Conservation (phyloP, 2,329 filamentous ascomycete species). For the Colletotrichum tropicale region DNA sequence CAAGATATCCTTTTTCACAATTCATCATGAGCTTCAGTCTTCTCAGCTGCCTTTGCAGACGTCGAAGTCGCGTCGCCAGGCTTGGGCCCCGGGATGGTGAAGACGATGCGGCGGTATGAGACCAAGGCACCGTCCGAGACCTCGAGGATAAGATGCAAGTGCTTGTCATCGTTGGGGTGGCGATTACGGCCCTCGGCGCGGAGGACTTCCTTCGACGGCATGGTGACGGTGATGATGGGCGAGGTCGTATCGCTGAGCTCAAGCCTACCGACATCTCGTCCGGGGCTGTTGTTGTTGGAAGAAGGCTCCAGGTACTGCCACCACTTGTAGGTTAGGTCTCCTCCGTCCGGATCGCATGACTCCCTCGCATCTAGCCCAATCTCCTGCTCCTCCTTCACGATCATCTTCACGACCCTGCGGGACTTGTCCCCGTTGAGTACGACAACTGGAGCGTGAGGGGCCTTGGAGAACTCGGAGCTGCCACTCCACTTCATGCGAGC, state of each 20-base stretch:
- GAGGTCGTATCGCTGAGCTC: background rate
- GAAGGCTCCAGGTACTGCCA: constrained; percentile 21
- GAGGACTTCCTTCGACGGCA: background rate
- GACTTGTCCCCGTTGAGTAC: constrained; percentile 24
- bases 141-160: constrained; percentile 7
- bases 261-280: background rate
- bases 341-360: constrained; percentile 23
- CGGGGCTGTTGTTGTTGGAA: constrained; percentile 6
- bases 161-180: background rate
- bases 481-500: constrained; percentile 22
- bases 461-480: background rate
- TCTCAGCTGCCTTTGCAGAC: background rate
- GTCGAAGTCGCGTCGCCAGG: background rate
- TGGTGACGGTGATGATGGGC: background rate
- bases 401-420: constrained; percentile 17
- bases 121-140: background rate
- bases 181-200: background rate
- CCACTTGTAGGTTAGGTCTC: constrained; percentile 20
- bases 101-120: background rate
- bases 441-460: constrained; percentile 18
- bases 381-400: constrained; percentile 6
- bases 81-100: background rate
- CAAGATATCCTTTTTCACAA: background rate
- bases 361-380: constrained; percentile 16
- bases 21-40: background rate